phyloP scores from a whole-genome alignment of 2,329 filamentous ascomycete species.

The Diaporthe citri region DNA sequence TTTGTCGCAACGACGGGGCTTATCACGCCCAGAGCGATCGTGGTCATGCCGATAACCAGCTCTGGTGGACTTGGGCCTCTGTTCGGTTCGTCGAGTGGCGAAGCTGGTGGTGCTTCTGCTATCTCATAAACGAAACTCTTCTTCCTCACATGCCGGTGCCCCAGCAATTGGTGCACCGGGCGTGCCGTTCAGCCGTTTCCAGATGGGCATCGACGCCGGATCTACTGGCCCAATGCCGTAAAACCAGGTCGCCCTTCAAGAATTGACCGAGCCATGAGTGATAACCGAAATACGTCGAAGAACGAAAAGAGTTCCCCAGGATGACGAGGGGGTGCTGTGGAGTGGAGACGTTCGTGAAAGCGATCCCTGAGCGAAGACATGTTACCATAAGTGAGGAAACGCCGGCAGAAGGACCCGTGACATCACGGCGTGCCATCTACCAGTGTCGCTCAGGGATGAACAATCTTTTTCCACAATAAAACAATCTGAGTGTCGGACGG shows the following conservation, averaged over 20 bases:
- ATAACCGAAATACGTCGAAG: constrained; percentile 40
- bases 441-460: constrained; percentile 41
- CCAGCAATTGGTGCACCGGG: constrained; percentile 50
- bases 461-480: constrained; percentile 43
- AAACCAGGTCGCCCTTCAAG: constrained; percentile 31
- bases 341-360: constrained; percentile 39
- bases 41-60: constrained; percentile 12
- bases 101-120: constrained; percentile 32
- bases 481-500: constrained; percentile 42
- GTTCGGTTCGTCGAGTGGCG: constrained; percentile 30
- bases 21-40: constrained; percentile 39
- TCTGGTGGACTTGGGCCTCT: constrained; percentile 35
- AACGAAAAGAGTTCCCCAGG: constrained; percentile 47
- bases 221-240: constrained; percentile 38
- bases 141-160: constrained; percentile 41
- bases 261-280: constrained; percentile 51
- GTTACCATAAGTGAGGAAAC: constrained; percentile 37
- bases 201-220: constrained; percentile 22
- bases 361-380: constrained; percentile 41
- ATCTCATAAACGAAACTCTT: constrained; percentile 35
- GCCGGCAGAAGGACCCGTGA: constrained; percentile 45
- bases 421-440: constrained; percentile 53
- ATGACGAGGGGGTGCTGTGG: constrained; percentile 43
- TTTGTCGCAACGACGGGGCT: constrained; percentile 49
- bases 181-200: constrained; percentile 55